Evolutionary conservation across 139 green algal species (phyloP), one percentile per base, ranked within the genome.

Genomic region (Chlamydomonas sphaeroides): DNA sequence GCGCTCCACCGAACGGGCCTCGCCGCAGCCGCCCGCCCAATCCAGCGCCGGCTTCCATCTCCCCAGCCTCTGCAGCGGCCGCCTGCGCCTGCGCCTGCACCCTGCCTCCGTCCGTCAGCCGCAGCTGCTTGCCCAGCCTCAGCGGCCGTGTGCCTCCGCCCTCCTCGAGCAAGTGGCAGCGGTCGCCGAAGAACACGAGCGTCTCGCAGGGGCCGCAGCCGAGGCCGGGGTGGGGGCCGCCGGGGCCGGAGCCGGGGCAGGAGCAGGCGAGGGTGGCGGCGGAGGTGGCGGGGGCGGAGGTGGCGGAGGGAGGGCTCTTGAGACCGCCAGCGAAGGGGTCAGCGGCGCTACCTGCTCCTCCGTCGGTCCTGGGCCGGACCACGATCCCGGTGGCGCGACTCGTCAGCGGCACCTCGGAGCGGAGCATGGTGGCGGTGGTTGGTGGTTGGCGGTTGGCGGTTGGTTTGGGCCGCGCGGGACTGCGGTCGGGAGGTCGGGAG

Each of bases 161-260:
- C 32, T 32, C 69, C 48, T 77, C 69, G 26, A 77, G 32, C 0
- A 5, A 1, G 32, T 63, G 49, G 15, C 65, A 21, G 25, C 48
- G 48, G 32, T 77, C 69, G 32, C 26, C 3, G 48, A 77, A 77
- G 69, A 77, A 77, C 17, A 77, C 32, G 6, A 77, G 69, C 18
- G 32, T 33, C 69, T 77, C 69, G 32, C 18, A 10, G 30, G 15
- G 42, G 30, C 3, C 68, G 1, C 23, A 26, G 56, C 14, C 51
- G 15, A 17, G 4, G 51, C 45, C 45, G 8, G 45, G 45, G 45
- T 8, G 45, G 45, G 51, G 17, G 63, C 17, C 5, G 65, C 38
- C 42, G 38, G 23, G 20, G 38, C 2, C 30, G 36, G 5, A 14
- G 28, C 17, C 41, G 28, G 28, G 7, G 14, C 4, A 25, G 14